phyloP scores from a whole-genome alignment of 345 rosid species.

The Limnanthes douglasii region DNA sequence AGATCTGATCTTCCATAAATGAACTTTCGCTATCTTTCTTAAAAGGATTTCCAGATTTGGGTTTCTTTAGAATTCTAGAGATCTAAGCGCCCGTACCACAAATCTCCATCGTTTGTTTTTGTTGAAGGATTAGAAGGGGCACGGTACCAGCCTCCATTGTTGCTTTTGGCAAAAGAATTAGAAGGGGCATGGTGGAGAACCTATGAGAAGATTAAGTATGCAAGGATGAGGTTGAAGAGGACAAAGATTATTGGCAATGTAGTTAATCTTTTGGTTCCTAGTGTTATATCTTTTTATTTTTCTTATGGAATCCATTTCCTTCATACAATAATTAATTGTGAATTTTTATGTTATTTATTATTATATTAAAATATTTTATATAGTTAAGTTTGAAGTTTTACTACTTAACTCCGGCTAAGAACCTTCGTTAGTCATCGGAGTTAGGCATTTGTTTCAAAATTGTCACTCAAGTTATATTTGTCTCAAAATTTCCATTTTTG shows the following conservation, averaged over 20 bases:
- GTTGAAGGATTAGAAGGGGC: conserved; percentile 60
- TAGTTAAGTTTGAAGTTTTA: too few relatives aligned
- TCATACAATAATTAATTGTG: conserved; percentile 1
- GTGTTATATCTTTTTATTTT: conserved; percentile 36
- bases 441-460: too few relatives aligned
- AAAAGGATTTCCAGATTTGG: conserved; percentile 37
- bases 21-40: conserved; percentile 41
- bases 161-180: too few relatives aligned
- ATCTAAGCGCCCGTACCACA: conserved; percentile 61
- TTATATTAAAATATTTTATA: too few relatives aligned
- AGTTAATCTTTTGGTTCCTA: conserved; percentile 46
- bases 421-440: too few relatives aligned
- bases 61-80: conserved; percentile 56
- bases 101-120: conserved; percentile 56
- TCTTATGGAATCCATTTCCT: conserved; percentile 42
- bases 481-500: too few relatives aligned
- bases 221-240: conserved; percentile 43
- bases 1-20: conserved; percentile 20
- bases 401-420: too few relatives aligned
- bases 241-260: conserved; percentile 17
- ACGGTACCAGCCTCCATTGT: too few relatives aligned
- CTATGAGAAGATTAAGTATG: conserved; percentile 32
- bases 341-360: background rate
- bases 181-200: conserved; percentile 66
- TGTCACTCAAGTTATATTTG: too few relatives aligned